phyloP scores from a whole-genome alignment of 2,329 filamentous ascomycete species.

The Aphanoascus verrucosus region DNA sequence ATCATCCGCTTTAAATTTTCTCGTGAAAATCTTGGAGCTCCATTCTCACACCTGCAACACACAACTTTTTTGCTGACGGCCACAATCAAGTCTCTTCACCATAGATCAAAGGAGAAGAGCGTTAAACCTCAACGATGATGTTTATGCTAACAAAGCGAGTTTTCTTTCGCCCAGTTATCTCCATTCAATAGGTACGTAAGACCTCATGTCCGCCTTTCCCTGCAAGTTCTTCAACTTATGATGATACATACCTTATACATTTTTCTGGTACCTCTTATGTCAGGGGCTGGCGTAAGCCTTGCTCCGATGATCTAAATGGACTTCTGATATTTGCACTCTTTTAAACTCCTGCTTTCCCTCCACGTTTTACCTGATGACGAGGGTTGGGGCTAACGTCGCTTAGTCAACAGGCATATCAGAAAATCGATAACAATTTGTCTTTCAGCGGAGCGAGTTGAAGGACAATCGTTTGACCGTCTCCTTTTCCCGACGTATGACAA shows the following conservation, averaged over 20 bases:
- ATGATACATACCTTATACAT: constrained; percentile 56
- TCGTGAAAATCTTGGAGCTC: too few species aligned
- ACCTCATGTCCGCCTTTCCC: constrained; percentile 16
- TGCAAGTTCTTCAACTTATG: constrained; percentile 34
- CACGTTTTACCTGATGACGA: not conserved
- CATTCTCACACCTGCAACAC: too few species aligned
- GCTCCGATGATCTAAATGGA: constrained; percentile 64
- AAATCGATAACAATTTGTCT: too few species aligned
- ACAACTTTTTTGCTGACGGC: too few species aligned
- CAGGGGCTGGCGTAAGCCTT: constrained; percentile 44
- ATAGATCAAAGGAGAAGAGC: too few species aligned
- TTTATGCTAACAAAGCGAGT: not conserved
- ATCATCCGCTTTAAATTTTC: too few species aligned
- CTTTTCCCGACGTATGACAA: too few species aligned
- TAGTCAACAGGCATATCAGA: too few species aligned
- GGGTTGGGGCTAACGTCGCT: not conserved
- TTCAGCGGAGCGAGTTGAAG: too few species aligned
- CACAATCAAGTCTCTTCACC: too few species aligned
- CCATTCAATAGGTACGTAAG: constrained; percentile 1
- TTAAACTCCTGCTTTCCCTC: not conserved
- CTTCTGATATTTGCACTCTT: constrained; percentile 50
- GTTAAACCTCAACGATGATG: too few species aligned
- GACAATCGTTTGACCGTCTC: too few species aligned
- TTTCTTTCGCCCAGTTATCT: not conserved
- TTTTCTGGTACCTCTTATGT: constrained; percentile 96